These are phyloP conservation scores for Trichosporon asahii DNA, from an alignment of 1,284 basidiomycete genomes.

Conservation along the genomic window DNA sequence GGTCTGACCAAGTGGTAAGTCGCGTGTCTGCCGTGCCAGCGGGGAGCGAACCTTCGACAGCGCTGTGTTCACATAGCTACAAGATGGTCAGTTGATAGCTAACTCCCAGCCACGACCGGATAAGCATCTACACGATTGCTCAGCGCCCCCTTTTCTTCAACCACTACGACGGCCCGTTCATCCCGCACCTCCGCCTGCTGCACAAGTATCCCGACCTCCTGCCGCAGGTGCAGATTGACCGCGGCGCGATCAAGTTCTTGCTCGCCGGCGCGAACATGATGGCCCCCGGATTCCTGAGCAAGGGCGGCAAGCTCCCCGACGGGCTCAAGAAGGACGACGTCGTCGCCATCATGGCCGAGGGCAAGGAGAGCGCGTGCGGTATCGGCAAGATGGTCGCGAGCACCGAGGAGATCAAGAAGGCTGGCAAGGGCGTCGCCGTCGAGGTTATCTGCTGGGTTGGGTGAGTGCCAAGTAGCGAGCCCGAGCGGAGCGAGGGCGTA, in stretches of 20 bases:
- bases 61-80: no score
- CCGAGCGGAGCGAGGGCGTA: not conserved
- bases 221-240: slow-evolving; percentile 84
- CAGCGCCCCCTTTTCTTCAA: slow-evolving; percentile 91
- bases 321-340: slow-evolving; percentile 67
- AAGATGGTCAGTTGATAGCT: no score
- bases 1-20: slow-evolving; percentile 92
- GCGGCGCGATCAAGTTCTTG: slow-evolving; percentile 96
- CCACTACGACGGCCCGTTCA: slow-evolving; percentile 90
- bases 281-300: slow-evolving; percentile 92
- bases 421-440: slow-evolving; percentile 88
- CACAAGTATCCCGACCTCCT: slow-evolving; percentile 92
- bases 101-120: slow-evolving; percentile 76
- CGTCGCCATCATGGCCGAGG: slow-evolving; percentile 88
- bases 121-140: slow-evolving; percentile 85
- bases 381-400: slow-evolving; percentile 79
- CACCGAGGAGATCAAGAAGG: slow-evolving; percentile 82
- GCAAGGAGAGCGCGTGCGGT: slow-evolving; percentile 89
- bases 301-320: slow-evolving; percentile 82
- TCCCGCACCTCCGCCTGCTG: slow-evolving; percentile 79
- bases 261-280: slow-evolving; percentile 90
- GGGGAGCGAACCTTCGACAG: not conserved
- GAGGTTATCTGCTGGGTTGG: slow-evolving; percentile 64
- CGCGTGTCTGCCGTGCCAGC: not conserved
- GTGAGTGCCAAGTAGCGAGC: slow-evolving; percentile 36